Conservation (phyloP, 2,329 filamentous ascomycete genomes). For the Aspergillus sp. region DNA sequence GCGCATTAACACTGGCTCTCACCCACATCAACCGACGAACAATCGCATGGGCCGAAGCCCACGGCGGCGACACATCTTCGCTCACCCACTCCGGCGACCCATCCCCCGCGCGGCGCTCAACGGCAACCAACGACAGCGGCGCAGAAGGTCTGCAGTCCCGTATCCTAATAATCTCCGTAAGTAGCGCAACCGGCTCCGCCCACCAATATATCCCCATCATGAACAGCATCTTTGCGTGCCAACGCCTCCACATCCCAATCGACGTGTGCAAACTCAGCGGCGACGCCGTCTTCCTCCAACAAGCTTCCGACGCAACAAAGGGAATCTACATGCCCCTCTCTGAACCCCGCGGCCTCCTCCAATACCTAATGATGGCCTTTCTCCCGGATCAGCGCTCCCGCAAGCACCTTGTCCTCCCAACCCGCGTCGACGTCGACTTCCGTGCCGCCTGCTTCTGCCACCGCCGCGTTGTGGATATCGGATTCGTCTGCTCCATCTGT, state of each 20-base stretch:
- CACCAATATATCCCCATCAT: slow-evolving; percentile 96
- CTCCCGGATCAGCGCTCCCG: slow-evolving; percentile 68
- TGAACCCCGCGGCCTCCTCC: slow-evolving; percentile 70
- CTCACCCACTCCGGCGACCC: slow-evolving; percentile 32
- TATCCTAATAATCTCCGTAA: slow-evolving; percentile 87
- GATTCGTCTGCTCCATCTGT: slow-evolving; percentile 95
- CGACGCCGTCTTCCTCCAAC: slow-evolving; percentile 88
- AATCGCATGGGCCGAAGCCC: slow-evolving; percentile 62
- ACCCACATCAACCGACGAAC: slow-evolving; percentile 85
- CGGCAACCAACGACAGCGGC: slow-evolving; percentile 22
- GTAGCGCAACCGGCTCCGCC: slow-evolving; percentile 81
- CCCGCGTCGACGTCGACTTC: slow-evolving; percentile 87
- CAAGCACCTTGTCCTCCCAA: slow-evolving; percentile 71
- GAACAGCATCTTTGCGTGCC: slow-evolving; percentile 96
- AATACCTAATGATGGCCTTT: slow-evolving; percentile 94
- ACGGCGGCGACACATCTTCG: slow-evolving; percentile 45
- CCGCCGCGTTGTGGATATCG: slow-evolving; percentile 82
- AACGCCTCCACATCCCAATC: slow-evolving; percentile 82
- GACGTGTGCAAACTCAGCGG: slow-evolving; percentile 86
- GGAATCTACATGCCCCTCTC: slow-evolving; percentile 68
- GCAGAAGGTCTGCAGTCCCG: slow-evolving; percentile 65
- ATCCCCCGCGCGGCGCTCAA: slow-evolving; percentile 20
- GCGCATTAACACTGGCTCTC: slow-evolving; percentile 84
- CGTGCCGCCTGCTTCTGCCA: slow-evolving; percentile 98
- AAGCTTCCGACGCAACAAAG: slow-evolving; percentile 74